A percentile compares a stretch with the other conserved stretches of the same genome.
Conservation (phyloP, 805 yeast genomes). For the Candida sphagnicola region DNA sequence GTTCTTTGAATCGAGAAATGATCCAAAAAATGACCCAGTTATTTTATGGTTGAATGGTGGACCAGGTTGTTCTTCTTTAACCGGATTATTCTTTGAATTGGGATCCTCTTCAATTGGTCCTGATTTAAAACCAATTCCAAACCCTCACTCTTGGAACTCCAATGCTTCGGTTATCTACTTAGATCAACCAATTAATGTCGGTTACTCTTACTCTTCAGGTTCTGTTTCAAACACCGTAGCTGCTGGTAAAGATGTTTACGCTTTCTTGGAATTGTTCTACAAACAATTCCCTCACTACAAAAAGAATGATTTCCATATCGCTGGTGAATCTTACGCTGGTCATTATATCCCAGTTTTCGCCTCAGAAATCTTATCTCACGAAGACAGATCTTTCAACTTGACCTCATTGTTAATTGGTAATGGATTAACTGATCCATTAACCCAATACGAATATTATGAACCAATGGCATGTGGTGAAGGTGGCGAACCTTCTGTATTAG, state of each 20-base stretch:
- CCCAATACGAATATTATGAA: constrained; percentile 73
- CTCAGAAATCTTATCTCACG: constrained; percentile 37
- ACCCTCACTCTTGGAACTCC: constrained; percentile 29
- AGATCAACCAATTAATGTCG: constrained; percentile 35
- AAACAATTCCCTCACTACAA: constrained; percentile 31
- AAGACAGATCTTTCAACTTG: constrained; percentile 46
- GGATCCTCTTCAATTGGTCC: constrained; percentile 29
- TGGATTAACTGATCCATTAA: constrained; percentile 83
- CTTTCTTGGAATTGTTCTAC: constrained; percentile 34
- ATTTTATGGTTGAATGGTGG: constrained; percentile 36
- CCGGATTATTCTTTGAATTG: constrained; percentile 33
- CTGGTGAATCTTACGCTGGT: constrained; percentile 46
- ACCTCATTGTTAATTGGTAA: constrained; percentile 86
- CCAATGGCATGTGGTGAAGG: constrained; percentile 96
- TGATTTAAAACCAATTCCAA: constrained; percentile 23
- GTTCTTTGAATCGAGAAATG: constrained; percentile 43
- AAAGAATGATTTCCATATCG: constrained; percentile 29
- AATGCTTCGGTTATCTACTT: constrained; percentile 40
- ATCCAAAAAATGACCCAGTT: constrained; percentile 34
- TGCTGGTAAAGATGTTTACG: constrained; percentile 33
- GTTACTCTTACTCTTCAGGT: constrained; percentile 28
- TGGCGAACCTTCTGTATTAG: constrained; percentile 72
- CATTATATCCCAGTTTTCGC: constrained; percentile 47
- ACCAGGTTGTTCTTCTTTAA: constrained; percentile 32
- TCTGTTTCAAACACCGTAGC: constrained; percentile 29